These are phyloP conservation scores for Aethionema arabicum DNA, from an alignment of 345 rosid genomes.

Conservation along the genomic window DNA sequence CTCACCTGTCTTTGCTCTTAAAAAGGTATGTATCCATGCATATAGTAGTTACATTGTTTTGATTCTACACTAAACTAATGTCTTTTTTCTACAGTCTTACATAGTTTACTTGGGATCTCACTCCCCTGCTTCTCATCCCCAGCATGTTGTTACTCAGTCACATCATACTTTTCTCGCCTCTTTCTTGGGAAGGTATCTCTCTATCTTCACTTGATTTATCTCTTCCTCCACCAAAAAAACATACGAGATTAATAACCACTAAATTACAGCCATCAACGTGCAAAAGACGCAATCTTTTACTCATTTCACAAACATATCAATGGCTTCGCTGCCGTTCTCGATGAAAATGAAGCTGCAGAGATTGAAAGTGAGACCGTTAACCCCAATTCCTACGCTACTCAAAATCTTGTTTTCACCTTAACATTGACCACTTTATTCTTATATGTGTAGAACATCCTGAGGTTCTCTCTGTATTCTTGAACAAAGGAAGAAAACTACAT, in stretches of 20 bases:
- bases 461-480: slow-evolving; percentile 57
- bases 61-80: neutral
- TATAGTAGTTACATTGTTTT: slow-evolving; percentile 3
- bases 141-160: slow-evolving; percentile 39
- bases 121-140: slow-evolving; percentile 40
- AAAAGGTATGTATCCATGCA: slow-evolving; percentile 30
- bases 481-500: slow-evolving; percentile 48
- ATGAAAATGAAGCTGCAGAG: slow-evolving; percentile 54
- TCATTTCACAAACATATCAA: slow-evolving; percentile 58
- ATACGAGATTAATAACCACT: neutral
- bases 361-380: slow-evolving; percentile 46
- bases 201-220: neutral
- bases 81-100: slow-evolving; percentile 42
- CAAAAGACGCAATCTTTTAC: slow-evolving; percentile 57
- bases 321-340: slow-evolving; percentile 65
- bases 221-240: neutral
- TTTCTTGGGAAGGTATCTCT: slow-evolving; percentile 49
- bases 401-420: neutral
- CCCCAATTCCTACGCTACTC: neutral
- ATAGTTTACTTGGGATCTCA: slow-evolving; percentile 78
- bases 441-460: slow-evolving; percentile 51
- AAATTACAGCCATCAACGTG: slow-evolving; percentile 43
- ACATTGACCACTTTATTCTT: neutral
- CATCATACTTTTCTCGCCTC: slow-evolving; percentile 56
- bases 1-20: slow-evolving; percentile 44